A percentile compares a stretch with the other conserved stretches of the same genome.
Conservation (phyloP, 164 flowering plant genomes). For the Piper betle region DNA sequence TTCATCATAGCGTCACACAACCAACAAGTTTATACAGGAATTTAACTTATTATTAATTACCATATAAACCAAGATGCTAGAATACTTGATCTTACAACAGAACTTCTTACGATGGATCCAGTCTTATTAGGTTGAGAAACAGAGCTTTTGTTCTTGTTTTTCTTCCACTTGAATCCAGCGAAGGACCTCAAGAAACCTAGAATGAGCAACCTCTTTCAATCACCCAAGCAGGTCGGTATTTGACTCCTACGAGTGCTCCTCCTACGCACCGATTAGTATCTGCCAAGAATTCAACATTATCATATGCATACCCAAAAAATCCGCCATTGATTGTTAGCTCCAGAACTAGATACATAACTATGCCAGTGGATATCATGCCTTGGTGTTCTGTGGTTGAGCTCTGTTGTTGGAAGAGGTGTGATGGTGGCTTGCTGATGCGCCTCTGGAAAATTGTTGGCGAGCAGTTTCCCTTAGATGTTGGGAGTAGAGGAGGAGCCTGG, state of each 20-base stretch:
- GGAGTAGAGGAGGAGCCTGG: constrained; percentile 42
- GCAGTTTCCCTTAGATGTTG: constrained; percentile 31
- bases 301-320: not conserved
- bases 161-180: constrained; percentile 6
- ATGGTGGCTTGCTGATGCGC: constrained; percentile 6
- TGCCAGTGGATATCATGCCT: constrained; percentile 5
- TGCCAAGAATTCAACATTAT: not conserved
- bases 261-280: not conserved
- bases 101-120: constrained; percentile 14
- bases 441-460: constrained; percentile 2
- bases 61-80: not conserved
- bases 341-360: not conserved
- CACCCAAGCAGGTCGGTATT: constrained; percentile 17
- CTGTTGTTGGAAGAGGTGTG: constrained; percentile 5
- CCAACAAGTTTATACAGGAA: not conserved
- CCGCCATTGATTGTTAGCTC: not conserved
- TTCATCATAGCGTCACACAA: not conserved
- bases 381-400: constrained; percentile 7
- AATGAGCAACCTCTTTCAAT: constrained; percentile 14
- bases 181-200: constrained; percentile 18
- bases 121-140: constrained; percentile 15
- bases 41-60: not conserved
- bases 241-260: not conserved
- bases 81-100: constrained; percentile 15
- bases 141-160: constrained; percentile 13